Evolutionary conservation across 2,329 filamentous ascomycete genomes (phyloP).

Genomic region (Lasiodiplodia theobromae): DNA sequence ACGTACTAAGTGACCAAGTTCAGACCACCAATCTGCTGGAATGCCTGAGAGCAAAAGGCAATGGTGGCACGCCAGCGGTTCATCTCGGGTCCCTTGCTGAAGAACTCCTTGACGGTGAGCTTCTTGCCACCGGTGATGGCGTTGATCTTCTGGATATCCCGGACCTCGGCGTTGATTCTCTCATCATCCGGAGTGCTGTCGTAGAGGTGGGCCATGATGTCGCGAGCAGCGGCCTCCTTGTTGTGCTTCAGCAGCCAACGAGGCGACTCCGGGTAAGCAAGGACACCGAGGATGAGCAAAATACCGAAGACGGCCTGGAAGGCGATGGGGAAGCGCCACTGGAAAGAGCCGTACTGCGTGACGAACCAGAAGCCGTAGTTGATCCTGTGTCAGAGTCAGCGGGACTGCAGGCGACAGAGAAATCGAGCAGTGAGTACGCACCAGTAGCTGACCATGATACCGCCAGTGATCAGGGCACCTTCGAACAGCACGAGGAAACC

Average conservation of each 20-base stretch:
- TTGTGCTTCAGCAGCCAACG: conserved; percentile 44
- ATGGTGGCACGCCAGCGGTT: conserved; percentile 69
- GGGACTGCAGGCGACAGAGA: neutral
- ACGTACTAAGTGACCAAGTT: conserved; percentile 33
- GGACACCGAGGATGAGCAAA: conserved; percentile 52
- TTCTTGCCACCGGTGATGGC: conserved; percentile 47
- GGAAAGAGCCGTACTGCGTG: conserved; percentile 49
- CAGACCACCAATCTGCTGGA: conserved; percentile 68
- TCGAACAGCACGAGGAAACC: conserved; percentile 67
- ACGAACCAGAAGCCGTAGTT: conserved; percentile 52
- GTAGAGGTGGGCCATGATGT: conserved; percentile 57
- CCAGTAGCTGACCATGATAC: conserved; percentile 60
- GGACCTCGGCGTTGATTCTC: conserved; percentile 65
- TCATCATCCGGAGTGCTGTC: conserved; percentile 57
- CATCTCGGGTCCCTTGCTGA: conserved; percentile 68
- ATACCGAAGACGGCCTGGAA: conserved; percentile 59
- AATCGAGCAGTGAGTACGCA: neutral
- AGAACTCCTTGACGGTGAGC: conserved; percentile 57
- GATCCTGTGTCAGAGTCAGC: conserved; percentile 37
- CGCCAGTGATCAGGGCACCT: conserved; percentile 58
- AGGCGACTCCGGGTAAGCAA: conserved; percentile 40
- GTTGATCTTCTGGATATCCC: conserved; percentile 65
- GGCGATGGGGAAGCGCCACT: conserved; percentile 60
- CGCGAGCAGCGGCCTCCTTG: conserved; percentile 56
- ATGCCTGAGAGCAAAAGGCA: conserved; percentile 65